Evolutionary conservation across 805 yeast species (phyloP).

Genomic region (Cyberlindnera maritima): DNA sequence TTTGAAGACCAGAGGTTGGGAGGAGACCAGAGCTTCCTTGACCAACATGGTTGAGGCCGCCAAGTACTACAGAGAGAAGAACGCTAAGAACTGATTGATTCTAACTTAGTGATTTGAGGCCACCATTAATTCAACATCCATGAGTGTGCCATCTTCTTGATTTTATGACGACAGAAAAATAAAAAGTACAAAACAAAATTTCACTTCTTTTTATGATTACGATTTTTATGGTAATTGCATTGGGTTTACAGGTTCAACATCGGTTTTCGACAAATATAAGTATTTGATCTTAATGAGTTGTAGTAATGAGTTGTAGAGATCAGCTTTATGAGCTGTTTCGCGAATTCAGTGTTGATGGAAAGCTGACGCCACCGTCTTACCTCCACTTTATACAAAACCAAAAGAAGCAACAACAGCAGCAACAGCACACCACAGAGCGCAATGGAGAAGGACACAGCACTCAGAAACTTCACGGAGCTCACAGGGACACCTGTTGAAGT

Average conservation of each 20-base stretch:
- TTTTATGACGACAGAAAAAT: conserved; percentile 10
- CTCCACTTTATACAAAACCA: neutral
- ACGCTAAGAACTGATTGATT: conserved; percentile 18
- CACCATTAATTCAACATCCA: conserved; percentile 27
- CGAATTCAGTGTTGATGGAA: too few species aligned
- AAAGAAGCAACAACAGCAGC: neutral
- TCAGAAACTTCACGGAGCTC: conserved; percentile 19
- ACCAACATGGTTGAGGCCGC: conserved; percentile 99
- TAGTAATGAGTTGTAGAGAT: neutral
- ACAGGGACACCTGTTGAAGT: conserved; percentile 22
- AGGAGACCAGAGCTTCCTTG: conserved; percentile 90
- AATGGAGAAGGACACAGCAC: conserved; percentile 12
- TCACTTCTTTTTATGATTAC: conserved; percentile 17
- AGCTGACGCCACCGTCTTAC: conserved; percentile 1
- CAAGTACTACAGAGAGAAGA: conserved; percentile 77
- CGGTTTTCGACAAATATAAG: conserved; percentile 29
- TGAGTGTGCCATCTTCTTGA: conserved; percentile 10
- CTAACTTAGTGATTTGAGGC: neutral
- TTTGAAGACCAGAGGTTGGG: conserved; percentile 99
- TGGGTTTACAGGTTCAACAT: conserved; percentile 44
- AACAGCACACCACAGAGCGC: neutral
- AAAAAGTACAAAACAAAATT: too few species aligned
- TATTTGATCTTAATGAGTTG: conserved; percentile 1
- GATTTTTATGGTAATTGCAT: conserved; percentile 24
- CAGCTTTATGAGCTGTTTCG: too few species aligned